Evolutionary conservation across 2,329 filamentous ascomycete species (phyloP), one percentile per base, ranked within the genome.

Genomic region (Trematosphaeria pertusa): DNA sequence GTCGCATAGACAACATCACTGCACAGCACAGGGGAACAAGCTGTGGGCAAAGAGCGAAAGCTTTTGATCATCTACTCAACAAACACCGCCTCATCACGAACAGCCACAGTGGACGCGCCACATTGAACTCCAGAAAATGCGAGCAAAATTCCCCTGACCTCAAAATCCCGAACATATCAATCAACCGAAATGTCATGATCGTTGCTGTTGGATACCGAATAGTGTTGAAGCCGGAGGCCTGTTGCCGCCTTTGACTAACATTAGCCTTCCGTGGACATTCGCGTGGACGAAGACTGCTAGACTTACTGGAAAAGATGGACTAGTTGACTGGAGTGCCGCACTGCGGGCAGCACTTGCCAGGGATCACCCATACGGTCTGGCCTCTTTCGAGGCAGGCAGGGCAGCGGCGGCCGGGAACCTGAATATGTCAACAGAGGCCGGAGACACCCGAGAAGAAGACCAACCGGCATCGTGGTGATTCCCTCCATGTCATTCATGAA

Each of bases 311-410:
- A 31, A 12, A 12, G 11, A 14, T 35, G 11, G 7, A 17, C 43
- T 58, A 73, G 46, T 71, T 72, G 24, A 73, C 71, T n/a, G 69
- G 67, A 39, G 70, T 72, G 34, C 70, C 70, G 40, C 71, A 73
- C 34, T 67, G 57, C 6, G 69, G 67, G 49, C 71, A 73, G 53
- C 65, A 67, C 46, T 73, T 73, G 19, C 71, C 71, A 4, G 69
- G 70, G 39, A 73, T 69, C 15, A 73, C 71, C 71, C 71, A 73
- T 2, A 73, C 68, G 2, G 67, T 71, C 34, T 72, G 61, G n/a
- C 70, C 70, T 33, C 69, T 65, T 41, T 72, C 70, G 35, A 73
- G 61, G 41, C 71, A 73, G 22, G 66, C 62, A 19, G 71, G 71
- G 58, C 71, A 73, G 17, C 69, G 68, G 40, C 68, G 67, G 34